Percentiles rank a stretch among this genome's conserved stretches.
Conservation (phyloP, 495 filamentous ascomycete genomes). For the Annulohypoxylon moriforme region DNA sequence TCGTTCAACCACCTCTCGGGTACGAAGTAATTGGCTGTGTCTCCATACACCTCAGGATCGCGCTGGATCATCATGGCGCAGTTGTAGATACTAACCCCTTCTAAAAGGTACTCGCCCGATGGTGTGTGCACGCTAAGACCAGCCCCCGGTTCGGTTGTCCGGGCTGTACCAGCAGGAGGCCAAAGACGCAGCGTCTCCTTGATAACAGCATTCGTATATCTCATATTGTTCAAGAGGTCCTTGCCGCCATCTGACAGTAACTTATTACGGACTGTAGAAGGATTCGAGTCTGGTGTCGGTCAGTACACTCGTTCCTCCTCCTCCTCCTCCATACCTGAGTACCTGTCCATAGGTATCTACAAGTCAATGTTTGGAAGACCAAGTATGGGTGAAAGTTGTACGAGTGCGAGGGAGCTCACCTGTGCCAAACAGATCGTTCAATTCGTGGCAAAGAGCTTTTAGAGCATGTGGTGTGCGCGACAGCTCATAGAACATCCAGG, state of each 20-base stretch:
- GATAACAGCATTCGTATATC: no score
- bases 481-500: slow-evolving; percentile 61
- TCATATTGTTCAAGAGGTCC: slow-evolving; percentile 51
- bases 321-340: no score
- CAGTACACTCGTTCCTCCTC: not conserved
- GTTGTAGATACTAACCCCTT: slow-evolving; percentile 64
- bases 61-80: slow-evolving; percentile 65
- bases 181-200: no score
- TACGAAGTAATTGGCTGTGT: slow-evolving; percentile 66
- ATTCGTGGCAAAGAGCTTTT: slow-evolving; percentile 55
- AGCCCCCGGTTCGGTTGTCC: slow-evolving; percentile 48
- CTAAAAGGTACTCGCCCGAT: slow-evolving; percentile 57
- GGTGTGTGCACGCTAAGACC: slow-evolving; percentile 45
- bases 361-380: no score
- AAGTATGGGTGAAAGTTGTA: not conserved
- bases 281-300: slow-evolving; percentile 25
- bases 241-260: slow-evolving; percentile 41
- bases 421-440: slow-evolving; percentile 55
- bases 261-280: not conserved
- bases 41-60: slow-evolving; percentile 67
- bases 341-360: not conserved
- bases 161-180: slow-evolving; percentile 54
- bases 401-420: slow-evolving; percentile 30
- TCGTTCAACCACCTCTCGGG: slow-evolving; percentile 68
- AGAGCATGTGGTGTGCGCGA: slow-evolving; percentile 56